Conservation (phyloP, 805 yeast species). For the Monosporozyma solicola region DNA sequence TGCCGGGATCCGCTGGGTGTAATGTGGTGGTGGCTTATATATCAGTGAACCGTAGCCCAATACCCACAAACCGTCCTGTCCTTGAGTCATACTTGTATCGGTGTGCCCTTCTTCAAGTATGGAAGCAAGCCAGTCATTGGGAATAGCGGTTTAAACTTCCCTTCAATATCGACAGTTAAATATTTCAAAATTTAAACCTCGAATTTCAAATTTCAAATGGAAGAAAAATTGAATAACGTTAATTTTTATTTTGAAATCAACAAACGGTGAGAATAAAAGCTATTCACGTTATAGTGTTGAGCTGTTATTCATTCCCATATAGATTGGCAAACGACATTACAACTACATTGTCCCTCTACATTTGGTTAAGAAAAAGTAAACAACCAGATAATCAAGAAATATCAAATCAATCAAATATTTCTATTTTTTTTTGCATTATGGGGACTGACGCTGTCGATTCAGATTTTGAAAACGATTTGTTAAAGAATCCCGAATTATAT, state of each 20-base stretch:
- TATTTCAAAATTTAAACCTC: too few relatives aligned
- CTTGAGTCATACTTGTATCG: background rate
- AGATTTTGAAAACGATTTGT: constrained; percentile 23
- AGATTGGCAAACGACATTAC: too few relatives aligned
- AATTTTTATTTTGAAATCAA: background rate
- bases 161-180: background rate
- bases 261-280: background rate
- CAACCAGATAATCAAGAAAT: background rate
- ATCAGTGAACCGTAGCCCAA: constrained; percentile 86
- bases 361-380: too few relatives aligned
- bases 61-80: constrained; percentile 47
- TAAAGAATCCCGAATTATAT: constrained; percentile 69
- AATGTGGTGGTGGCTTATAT: constrained; percentile 81
- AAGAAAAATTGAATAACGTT: background rate
- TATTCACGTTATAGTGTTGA: too few relatives aligned
- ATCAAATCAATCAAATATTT: background rate
- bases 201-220: background rate
- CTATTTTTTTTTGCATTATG: background rate
- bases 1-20: constrained; percentile 57
- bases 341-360: too few relatives aligned
- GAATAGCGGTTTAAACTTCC: background rate
- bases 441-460: background rate
- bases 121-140: background rate
- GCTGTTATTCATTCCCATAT: too few relatives aligned
- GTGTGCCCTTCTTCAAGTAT: background rate